Base-by-base conservation (phyloP, 179 eudicot species). In the Nepenthes alata region DNA sequence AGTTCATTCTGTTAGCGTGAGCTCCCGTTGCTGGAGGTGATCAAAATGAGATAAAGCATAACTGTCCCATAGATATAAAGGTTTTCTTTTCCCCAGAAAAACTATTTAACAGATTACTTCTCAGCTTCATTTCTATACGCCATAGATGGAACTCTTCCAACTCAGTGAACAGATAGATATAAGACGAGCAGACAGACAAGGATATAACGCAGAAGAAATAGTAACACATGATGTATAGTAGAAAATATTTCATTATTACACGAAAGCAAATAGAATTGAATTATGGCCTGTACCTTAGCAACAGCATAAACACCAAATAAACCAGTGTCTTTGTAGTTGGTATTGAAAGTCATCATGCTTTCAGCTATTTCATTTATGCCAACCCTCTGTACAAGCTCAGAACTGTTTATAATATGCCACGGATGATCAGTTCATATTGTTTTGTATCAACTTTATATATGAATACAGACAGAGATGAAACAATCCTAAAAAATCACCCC, bases 261-360 rank as follows among this genome's bases (percentile, higher is more conserved):
- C 14, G 34, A 14, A 60, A 50, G 47, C 41, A 35, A 50, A 52
- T 35, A 15, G 55, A 52, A 15, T 4, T 0, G 55, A n/a, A 52
- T 60, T 15, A 35, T 25, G 3, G 58, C 6, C 52, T 73, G 65
- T 37, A 79, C 83, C 83, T 79, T 79, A 16, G 83, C 80, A 58
- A 73, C 69, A 25, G 83, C 83, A 70, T 79, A 79, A 11, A 79
- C 80, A 14, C 83, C 83, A 65, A 76, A 79, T 61, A 79, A 70
- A 11, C 83, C 83, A 5, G 83, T 76, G 62, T 79, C 83, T 64
- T 66, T 73, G 78, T 79, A 79, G 66, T 79, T 79, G 38, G 83
- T 79, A 63, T 79, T 79, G 56, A 79, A 79, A 48, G 77, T 80
- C 80, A 75, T 75, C 59, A 72, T 55, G 78, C 78, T 75, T 72